phyloP scores from a whole-genome alignment of 1,139 yeast genomes.

The Arxiozyma slooffiae region DNA sequence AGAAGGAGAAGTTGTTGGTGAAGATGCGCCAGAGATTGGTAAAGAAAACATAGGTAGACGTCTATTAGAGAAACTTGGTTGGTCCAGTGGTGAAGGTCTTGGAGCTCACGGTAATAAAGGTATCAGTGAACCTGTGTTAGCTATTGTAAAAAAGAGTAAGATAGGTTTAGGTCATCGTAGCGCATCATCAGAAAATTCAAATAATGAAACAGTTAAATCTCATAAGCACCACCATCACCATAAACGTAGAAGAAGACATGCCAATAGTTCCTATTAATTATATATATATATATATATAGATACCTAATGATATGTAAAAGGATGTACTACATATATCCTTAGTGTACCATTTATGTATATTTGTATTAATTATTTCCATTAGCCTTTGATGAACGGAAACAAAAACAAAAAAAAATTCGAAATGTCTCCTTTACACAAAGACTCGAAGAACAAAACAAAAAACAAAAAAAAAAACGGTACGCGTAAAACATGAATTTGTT shows the following conservation, averaged over 20 bases:
- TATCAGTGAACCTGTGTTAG: conserved; percentile 71
- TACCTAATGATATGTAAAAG: no score
- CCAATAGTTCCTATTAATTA: neutral
- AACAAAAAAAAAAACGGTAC: no score
- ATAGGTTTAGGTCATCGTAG: conserved; percentile 47
- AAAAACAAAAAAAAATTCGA: no score
- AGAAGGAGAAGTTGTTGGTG: conserved; percentile 91
- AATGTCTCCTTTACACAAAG: no score
- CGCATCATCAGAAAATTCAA: neutral
- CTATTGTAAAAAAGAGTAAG: conserved; percentile 70
- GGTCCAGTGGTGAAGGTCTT: conserved; percentile 79
- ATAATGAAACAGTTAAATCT: neutral
- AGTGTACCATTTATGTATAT: neutral
- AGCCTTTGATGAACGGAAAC: no score
- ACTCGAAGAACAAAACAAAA: no score
- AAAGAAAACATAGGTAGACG: conserved; percentile 69
- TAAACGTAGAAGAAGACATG: neutral
- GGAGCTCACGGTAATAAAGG: conserved; percentile 71
- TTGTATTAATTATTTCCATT: no score
- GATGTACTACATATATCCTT: neutral
- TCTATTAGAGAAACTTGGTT: conserved; percentile 74
- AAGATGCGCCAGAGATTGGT: conserved; percentile 70
- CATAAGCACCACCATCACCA: neutral
- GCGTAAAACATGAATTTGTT: no score
- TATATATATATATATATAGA: no score